Conservation (phyloP, 345 rosid genomes). For the Salix viminalis region DNA sequence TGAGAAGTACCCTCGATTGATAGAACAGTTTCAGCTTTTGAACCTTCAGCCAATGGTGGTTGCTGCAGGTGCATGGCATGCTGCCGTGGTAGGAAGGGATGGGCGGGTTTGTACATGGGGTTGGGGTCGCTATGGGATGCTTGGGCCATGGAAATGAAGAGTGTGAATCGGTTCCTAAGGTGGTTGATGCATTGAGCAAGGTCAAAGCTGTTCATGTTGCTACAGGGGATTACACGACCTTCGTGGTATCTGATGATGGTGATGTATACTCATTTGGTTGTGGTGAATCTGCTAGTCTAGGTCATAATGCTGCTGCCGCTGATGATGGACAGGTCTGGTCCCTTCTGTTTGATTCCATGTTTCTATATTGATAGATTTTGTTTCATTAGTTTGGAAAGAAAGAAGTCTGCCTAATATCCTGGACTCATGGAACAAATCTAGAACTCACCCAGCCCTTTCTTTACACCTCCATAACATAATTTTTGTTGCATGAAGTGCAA, state of each 20-base stretch:
- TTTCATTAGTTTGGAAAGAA: neutral
- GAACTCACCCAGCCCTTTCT: neutral
- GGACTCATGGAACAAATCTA: neutral
- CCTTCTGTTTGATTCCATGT: neutral
- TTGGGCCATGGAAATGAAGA: constrained; percentile 94
- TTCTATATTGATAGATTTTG: neutral
- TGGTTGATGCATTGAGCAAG: constrained; percentile 59
- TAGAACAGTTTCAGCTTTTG: constrained; percentile 64
- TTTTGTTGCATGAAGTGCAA: neutral
- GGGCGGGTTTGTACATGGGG: constrained; percentile 98
- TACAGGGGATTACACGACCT: constrained; percentile 89
- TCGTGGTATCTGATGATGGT: constrained; percentile 82
- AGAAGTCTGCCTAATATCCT: neutral
- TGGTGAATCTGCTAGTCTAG: constrained; percentile 90
- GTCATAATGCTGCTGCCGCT: constrained; percentile 51
- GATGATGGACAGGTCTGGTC: constrained; percentile 54
- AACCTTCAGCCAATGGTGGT: constrained; percentile 83
- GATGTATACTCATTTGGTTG: constrained; percentile 94
- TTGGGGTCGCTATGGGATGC: constrained; percentile 95
- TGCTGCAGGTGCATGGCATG: constrained; percentile 98
- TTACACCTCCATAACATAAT: neutral
- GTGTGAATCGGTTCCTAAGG: constrained; percentile 67
- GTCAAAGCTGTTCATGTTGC: constrained; percentile 86
- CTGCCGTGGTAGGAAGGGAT: constrained; percentile 88
- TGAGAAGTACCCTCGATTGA: constrained; percentile 84